Evolutionary conservation across 768 basidiomycete genomes (phyloP), one percentile per base, ranked within the genome.

Genomic region (Lactarius pseudohatsudake): DNA sequence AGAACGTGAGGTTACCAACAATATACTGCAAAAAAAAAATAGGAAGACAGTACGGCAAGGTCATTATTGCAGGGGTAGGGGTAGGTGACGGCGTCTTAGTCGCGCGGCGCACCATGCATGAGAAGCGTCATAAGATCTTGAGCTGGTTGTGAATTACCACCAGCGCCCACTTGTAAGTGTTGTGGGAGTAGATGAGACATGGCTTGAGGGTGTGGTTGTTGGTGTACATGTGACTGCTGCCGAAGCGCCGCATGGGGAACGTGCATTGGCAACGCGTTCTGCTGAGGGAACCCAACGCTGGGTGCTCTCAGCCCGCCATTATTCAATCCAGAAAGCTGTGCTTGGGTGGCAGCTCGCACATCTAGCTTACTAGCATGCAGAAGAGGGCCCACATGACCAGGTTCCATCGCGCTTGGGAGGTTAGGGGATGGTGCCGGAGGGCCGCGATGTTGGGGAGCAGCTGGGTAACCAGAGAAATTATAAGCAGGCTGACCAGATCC

Each of bases 81-180:
- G 30, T 38, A 4, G 7, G 28, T 15, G 28, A 26, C 28, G 15
- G 28, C 30, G 30, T 59, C 61, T 86, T 78, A 91, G 71, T 91
- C 89, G 76, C 89, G 80, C 70, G 84, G 87, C 10, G 60, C 36
- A 63, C 87, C 88, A 61, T 87, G 88, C 90, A 94, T 87, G 68
- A 94, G 83, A 66, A 94, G 81, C 55, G 91, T 86, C 87, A 94
- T 92, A 70, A 94, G 78, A 74, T 94, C 91, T 68, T 89, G 87
- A 54, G 85, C 78, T 40, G 85, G 83, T 72, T 85, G 86, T 67
- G 79, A 85, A 73, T 78, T 83, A 26, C 79, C 76, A 20, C 78
- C 78, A 22, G 79, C 77, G 59, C 81, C 79, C 34, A 81, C 81
- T 77, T 86, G 89, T 61, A 87, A 79, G 68, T 89, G 86, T 61